Conservation (phyloP, 805 yeast species). For the Pichia kluyveri region DNA sequence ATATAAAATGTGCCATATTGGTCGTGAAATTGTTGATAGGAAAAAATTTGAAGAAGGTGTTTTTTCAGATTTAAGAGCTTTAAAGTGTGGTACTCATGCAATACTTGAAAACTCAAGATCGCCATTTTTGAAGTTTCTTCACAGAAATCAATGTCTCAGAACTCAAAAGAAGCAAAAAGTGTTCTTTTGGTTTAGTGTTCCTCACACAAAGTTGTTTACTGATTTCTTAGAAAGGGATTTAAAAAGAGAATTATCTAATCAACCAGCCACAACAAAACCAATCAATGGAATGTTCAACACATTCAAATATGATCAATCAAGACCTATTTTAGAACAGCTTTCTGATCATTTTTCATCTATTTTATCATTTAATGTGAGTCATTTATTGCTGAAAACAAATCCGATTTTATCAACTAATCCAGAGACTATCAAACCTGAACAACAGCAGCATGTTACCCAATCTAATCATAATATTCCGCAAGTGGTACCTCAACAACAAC, state of each 20-base stretch:
- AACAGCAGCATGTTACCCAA: not conserved
- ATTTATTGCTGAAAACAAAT: conserved; percentile 4
- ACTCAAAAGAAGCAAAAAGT: conserved; percentile 97
- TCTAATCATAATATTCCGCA: not conserved
- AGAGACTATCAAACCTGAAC: not conserved
- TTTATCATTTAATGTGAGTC: conserved; percentile 7
- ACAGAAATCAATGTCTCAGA: conserved; percentile 77
- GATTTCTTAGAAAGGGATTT: conserved; percentile 92
- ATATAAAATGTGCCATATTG: conserved; percentile 83
- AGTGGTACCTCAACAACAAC: not conserved
- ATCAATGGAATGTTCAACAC: conserved; percentile 71
- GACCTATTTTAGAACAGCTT: conserved; percentile 47
- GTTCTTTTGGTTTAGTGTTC: conserved; percentile 93
- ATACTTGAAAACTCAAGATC: conserved; percentile 82
- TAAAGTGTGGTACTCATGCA: conserved; percentile 84
- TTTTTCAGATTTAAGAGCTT: conserved; percentile 78
- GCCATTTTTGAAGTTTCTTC: conserved; percentile 71
- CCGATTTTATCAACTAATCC: not conserved
- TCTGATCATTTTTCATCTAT: conserved; percentile 15
- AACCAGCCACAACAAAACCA: conserved; percentile 65
- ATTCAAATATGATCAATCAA: conserved; percentile 51
- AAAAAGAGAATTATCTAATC: conserved; percentile 59
- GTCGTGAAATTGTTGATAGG: conserved; percentile 73
- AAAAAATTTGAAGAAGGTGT: conserved; percentile 96
- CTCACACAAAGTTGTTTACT: conserved; percentile 83